Base-by-base conservation (phyloP, 2,329 filamentous ascomycete species). In the Phyllachora maydis region DNA sequence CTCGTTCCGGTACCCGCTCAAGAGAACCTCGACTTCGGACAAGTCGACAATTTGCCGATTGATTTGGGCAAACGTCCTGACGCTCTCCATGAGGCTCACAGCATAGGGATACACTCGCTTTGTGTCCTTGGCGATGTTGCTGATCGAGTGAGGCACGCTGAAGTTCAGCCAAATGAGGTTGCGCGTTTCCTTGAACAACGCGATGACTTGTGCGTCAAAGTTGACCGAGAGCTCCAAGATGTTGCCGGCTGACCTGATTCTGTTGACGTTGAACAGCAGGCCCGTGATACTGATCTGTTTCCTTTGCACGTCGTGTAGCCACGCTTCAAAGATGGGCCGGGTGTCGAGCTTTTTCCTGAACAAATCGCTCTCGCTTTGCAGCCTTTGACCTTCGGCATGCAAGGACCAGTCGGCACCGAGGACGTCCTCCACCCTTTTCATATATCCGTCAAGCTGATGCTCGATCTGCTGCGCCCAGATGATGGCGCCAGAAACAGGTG, bases 381-480 rank as follows among this genome's bases (percentile, higher is more conserved):
- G 62, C 47, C 92, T 92, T 41, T 93, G 81, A 2, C 90, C 90
- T 43, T 98, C 88, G 5, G 82, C 68, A 40, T 98, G 90, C 29
- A 95, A 57, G 26, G 77, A 73, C 88, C 88, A 99, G 35, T 93
- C 82, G 27, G 78, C 72, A 23, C 88, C 88, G 12, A 99, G 65
- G 18, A 99, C 88, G 35, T 92, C 81, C 45, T 95, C 90, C n/a
- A 99, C 85, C 47, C 93, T 93, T 42, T 82, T 78, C 82, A 99
- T 93, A 47, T 98, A 98, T 8, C 73, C 77, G 40, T 93, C 75
- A 7, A 98, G 66, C 46, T 98, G 88, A 17, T 81, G 71, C 52
- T 98, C 85, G 30, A 99, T 98, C 47, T 98, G 88, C 20, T 81
- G 73, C 13, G 85, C 85, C 77, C 88, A 95, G 25, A 98, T 90